Evolutionary conservation across 1,284 basidiomycete species (phyloP).

Genomic region (Ustilago tritici): DNA sequence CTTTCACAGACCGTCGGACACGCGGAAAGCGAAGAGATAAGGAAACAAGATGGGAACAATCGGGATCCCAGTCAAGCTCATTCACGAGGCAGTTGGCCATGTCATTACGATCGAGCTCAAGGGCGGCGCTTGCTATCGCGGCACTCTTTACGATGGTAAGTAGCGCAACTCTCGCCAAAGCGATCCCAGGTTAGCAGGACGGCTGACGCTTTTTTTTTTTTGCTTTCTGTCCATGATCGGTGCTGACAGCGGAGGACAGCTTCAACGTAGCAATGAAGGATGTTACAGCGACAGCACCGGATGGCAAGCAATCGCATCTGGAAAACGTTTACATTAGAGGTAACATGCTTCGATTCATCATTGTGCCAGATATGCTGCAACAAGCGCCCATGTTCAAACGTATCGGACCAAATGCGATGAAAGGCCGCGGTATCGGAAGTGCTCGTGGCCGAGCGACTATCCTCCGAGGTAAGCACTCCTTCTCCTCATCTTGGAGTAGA

Average conservation of each 20-base stretch:
- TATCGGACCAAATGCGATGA: slow-evolving; percentile 97
- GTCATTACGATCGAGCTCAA: slow-evolving; percentile 97
- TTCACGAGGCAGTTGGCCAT: slow-evolving; percentile 81
- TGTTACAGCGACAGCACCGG: slow-evolving; percentile 96
- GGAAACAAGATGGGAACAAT: slow-evolving; percentile 60
- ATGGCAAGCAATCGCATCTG: slow-evolving; percentile 98
- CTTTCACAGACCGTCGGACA: not conserved
- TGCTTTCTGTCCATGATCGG: not conserved
- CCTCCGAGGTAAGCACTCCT: slow-evolving; percentile 76
- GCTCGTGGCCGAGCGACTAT: slow-evolving; percentile 96
- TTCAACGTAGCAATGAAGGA: slow-evolving; percentile 96
- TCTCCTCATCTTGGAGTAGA: not conserved
- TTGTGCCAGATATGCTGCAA: slow-evolving; percentile 98
- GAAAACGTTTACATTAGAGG: slow-evolving; percentile 99
- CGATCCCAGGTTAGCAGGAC: not conserved
- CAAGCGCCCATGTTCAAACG: slow-evolving; percentile 99
- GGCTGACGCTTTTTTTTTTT: not conserved
- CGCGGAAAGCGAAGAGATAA: slow-evolving; percentile 1
- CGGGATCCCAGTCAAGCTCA: slow-evolving; percentile 70
- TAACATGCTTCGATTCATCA: slow-evolving; percentile 91
- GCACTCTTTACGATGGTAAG: slow-evolving; percentile 86
- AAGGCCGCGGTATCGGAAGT: slow-evolving; percentile 97
- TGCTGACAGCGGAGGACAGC: slow-evolving; percentile 88
- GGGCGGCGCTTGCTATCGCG: slow-evolving; percentile 95
- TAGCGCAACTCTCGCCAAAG: not conserved